Evolutionary conservation across 208 protist species (phyloP), one percentile per base, ranked within the genome.

Genomic region (Acanthamoeba polyphaga): DNA sequence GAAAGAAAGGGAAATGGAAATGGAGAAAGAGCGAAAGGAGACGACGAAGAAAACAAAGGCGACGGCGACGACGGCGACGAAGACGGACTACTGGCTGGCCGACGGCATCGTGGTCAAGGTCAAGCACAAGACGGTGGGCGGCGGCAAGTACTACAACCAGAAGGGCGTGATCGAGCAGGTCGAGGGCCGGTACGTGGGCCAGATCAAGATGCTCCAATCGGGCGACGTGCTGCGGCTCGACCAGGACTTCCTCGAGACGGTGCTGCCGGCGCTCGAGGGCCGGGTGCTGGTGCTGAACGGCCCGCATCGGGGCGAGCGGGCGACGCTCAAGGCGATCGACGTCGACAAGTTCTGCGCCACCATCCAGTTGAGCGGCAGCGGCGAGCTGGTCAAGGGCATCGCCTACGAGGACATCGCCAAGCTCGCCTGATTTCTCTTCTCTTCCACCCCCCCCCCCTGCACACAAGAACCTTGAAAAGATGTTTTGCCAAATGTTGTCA

Each of bases 101-200:
- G 17, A 19, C 7, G 95, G 85, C 9, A 60, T 97, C 27, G 80
- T 97, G 10, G 97, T 97, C 32, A 96, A 97, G 93, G 64, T 97
- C 15, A 92, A 95, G 62, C 89, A 96, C 92, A 96, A 97, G 95
- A 90, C 19, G 64, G 74, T 98, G 10, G 84, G 27, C n/a, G 95
- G 92, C n/a, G 97, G 97, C 7, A 43, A 76, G 29, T 98, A 97
- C 93, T 97, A 97, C 95, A 97, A 97, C 68, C 49, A 93, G 64
- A 97, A 98, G 88, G 97, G 95, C 43, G 93, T 92, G 34, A 91
- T 97, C 22, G 51, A 92, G 60, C 32, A 27, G 9, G 95, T 97
- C 15, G 62, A 82, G 24, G 93, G 95, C 80, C 38, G 80, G 22
- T 97, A 96, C 53, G 74, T 96, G 27, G 97, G 96, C 22, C 53